Evolutionary conservation across 352 stramenopile species (phyloP), one percentile per base, ranked within the genome.

Genomic region (Phytopythium delawarense): DNA sequence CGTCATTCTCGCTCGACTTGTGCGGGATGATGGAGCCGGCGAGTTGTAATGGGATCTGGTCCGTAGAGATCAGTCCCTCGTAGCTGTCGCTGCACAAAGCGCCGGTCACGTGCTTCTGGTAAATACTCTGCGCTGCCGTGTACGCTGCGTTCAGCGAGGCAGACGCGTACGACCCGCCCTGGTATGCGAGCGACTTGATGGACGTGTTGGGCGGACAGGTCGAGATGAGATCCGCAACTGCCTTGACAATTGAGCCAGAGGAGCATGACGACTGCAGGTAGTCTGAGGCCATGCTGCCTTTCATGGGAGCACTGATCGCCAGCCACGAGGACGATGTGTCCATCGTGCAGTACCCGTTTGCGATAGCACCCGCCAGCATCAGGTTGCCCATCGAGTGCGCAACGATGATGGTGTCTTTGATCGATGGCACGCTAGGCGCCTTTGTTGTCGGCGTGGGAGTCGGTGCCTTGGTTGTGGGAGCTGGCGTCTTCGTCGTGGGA

Each of bases 231-330:
- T 78, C 69, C 4, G 63, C 72, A 2, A 85, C 32, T 0, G 39
- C 66, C 4, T 76, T 16, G 39, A 58, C 23, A 13, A 55, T 68
- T 3, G 37, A 23, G 12, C 69, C 63, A 6, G 71, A 62, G n/a
- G 66, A 50, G 20, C 76, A 85, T 7, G 69, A 20, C 13, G 70
- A 65, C 44, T 72, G 65, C n/a, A 76, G 50, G 42, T 71, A 79
- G 35, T 85, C 74, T 0, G 76, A 79, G n/a, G 67, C 72, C 70
- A 85, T 83, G 51, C 72, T 83, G 64, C 76, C 76, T 16, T 39
- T 64, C 62, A 85, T 74, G 2, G 76, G 74, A 4, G 71, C 64
- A 37, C 76, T 85, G 21, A 71, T 65, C 12, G 69, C 67, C 20
- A 83, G 37, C 76, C 76, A 85, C 13, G 69, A 74, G 7, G 65